Conservation (phyloP, 2,329 filamentous ascomycete species). For the Cercospora citrullina region DNA sequence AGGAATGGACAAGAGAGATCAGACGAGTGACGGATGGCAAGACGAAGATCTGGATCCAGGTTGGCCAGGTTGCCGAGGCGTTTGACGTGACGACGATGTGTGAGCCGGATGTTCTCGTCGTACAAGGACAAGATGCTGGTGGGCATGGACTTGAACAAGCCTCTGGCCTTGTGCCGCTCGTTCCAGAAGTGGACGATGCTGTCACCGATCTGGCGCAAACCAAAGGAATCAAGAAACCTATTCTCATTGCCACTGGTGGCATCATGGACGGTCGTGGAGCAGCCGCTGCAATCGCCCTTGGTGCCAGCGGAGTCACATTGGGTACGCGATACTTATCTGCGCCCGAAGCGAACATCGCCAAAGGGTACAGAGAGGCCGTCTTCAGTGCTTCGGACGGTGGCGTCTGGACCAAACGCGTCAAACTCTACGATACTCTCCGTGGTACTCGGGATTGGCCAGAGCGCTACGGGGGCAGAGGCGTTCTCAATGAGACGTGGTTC, state of each 20-base stretch:
- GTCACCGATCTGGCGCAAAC: slow-evolving; percentile 37
- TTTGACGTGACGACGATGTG: slow-evolving; percentile 51
- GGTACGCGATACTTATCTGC: slow-evolving; percentile 64
- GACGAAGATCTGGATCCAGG: slow-evolving; percentile 59
- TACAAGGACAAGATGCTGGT: slow-evolving; percentile 65
- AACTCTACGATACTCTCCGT: slow-evolving; percentile 55
- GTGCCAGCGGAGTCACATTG: slow-evolving; percentile 56
- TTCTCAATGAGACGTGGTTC: slow-evolving; percentile 56
- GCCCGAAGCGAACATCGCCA: slow-evolving; percentile 48
- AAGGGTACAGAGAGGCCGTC: slow-evolving; percentile 52
- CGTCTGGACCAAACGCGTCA: slow-evolving; percentile 51
- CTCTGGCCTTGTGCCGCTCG: slow-evolving; percentile 56
- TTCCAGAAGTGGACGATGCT: slow-evolving; percentile 59
- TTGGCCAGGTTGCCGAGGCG: slow-evolving; percentile 61
- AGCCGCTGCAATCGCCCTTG: slow-evolving; percentile 57
- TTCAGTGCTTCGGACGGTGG: slow-evolving; percentile 53
- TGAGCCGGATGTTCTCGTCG: slow-evolving; percentile 58
- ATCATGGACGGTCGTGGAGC: slow-evolving; percentile 59
- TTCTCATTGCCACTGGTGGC: slow-evolving; percentile 60
- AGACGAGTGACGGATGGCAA: slow-evolving; percentile 38
- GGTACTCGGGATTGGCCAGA: slow-evolving; percentile 61
- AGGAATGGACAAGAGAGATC: slow-evolving; percentile 37
- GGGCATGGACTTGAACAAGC: slow-evolving; percentile 61
- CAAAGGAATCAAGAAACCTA: slow-evolving; percentile 30
- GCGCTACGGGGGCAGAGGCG: slow-evolving; percentile 58